Base-by-base conservation (phyloP, 805 yeast species). In the Saturnispora sanitii region DNA sequence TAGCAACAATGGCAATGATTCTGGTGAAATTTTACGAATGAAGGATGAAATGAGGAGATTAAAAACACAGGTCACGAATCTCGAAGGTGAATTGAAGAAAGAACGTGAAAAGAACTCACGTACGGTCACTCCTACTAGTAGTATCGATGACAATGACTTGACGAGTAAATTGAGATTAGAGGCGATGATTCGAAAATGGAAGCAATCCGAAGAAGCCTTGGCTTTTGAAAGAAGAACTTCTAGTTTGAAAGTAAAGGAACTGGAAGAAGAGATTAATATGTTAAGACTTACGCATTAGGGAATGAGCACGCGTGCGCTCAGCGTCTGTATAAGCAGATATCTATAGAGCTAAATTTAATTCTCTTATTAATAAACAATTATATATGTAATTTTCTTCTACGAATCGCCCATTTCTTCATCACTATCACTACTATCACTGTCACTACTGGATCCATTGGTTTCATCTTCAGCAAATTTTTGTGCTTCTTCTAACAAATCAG, bases 401-500 rank as follows among this genome's bases (percentile, higher is more conserved):
- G 39, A 18, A 16, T 40, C 39, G 25, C 55, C 61, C 69, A 66
- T 65, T 35, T 53, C 60, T 27, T 53, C 56, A 23, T 56, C 63
- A 38, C 49, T 32, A 7, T 32, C 35, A 19, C 35, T 30, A 16
- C 20, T n/a, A 18, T 51, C 57, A 34, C 51, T 49, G 34, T 50
- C 52, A 38, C 52, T 62, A 37, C 65, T 73, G 3, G 76, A 87
- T n/a, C 77, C 92, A 32, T 40, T 40, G 13, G 79, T 80, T 45
- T 83, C 94, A 41, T 78, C 82, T 61, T 82, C 80, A 4, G 97
- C 97, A 48, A 69, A 76, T 55, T 77, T 75, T 53, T 77, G 76
- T 15, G 97, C 98, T 61, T 84, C 95, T 38, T 76, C 76, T 41
- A 87, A 67, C 48, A 90, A 61, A 15, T 77, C 90, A 33, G 74